Evolutionary conservation across 768 basidiomycete species (phyloP).

Genomic region (Pulveroboletus frians): DNA sequence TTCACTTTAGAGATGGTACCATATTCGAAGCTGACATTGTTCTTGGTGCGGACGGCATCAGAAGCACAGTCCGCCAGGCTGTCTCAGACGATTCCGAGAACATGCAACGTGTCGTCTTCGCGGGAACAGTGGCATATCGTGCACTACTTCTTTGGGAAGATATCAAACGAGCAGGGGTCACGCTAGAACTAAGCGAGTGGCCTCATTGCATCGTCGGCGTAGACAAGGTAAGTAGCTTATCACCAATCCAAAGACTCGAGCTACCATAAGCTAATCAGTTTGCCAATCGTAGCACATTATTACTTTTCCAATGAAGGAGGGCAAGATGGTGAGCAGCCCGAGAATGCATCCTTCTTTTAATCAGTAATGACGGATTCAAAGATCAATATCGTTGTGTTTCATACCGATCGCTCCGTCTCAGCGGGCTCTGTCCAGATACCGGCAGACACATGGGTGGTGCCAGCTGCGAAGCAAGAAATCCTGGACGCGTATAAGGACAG

Average conservation of each 20-base stretch:
- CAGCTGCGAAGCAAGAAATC: slow-evolving; percentile 40
- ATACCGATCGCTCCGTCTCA: slow-evolving; percentile 28
- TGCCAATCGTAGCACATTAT: slow-evolving; percentile 42
- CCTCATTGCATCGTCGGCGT: slow-evolving; percentile 42
- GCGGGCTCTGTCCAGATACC: slow-evolving; percentile 27
- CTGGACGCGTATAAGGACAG: slow-evolving; percentile 39
- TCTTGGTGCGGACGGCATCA: slow-evolving; percentile 38
- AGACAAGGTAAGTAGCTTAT: slow-evolving; percentile 35
- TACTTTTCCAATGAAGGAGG: slow-evolving; percentile 43
- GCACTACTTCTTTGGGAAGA: slow-evolving; percentile 39
- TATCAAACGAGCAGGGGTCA: slow-evolving; percentile 40
- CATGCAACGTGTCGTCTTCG: slow-evolving; percentile 35
- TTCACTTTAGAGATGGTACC: slow-evolving; percentile 48
- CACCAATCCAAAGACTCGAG: not conserved
- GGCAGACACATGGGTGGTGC: slow-evolving; percentile 38
- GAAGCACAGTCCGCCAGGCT: slow-evolving; percentile 34
- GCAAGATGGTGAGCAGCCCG: slow-evolving; percentile 33
- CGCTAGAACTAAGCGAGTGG: slow-evolving; percentile 32
- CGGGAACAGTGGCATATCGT: slow-evolving; percentile 46
- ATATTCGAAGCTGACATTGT: slow-evolving; percentile 43
- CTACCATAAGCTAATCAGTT: not conserved
- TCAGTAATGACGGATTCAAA: slow-evolving; percentile 8
- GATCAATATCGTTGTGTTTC: slow-evolving; percentile 47
- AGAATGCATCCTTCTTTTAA: not conserved
- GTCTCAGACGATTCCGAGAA: slow-evolving; percentile 29